Conservation (phyloP, 2,329 filamentous ascomycete species). For the Sphaerulina musiva region DNA sequence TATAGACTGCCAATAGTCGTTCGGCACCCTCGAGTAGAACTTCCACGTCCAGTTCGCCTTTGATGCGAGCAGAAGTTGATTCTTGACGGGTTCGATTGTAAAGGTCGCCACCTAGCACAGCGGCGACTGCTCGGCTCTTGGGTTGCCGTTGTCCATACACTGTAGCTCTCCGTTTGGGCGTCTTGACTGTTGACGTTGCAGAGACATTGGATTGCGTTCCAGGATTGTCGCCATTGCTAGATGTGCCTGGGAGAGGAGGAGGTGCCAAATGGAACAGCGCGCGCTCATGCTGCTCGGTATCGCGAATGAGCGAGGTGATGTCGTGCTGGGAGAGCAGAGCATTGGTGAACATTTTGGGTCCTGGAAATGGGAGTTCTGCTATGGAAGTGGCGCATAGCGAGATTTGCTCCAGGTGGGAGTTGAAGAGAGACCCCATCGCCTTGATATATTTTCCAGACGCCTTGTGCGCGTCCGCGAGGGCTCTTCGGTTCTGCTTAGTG, state of each 20-base stretch:
- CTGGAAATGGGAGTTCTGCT: conserved; percentile 58
- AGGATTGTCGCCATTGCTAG: conserved; percentile 34
- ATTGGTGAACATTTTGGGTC: conserved; percentile 92
- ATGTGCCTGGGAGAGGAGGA: conserved; percentile 47
- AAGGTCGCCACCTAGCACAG: conserved; percentile 79
- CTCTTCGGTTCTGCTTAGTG: neutral
- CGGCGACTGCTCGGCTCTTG: conserved; percentile 77
- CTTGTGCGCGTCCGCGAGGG: neutral
- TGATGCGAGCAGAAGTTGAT: conserved; percentile 43
- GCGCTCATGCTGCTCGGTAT: conserved; percentile 89
- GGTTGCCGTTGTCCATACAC: conserved; percentile 45
- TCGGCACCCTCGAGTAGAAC: conserved; percentile 78
- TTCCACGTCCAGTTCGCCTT: conserved; percentile 77
- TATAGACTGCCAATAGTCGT: conserved; percentile 83
- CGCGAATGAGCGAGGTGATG: conserved; percentile 88
- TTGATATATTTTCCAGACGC: neutral
- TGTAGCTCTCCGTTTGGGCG: conserved; percentile 42
- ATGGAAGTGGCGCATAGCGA: conserved; percentile 45
- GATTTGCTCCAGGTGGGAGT: conserved; percentile 47
- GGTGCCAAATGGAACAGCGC: conserved; percentile 89
- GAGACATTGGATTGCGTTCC: conserved; percentile 18
- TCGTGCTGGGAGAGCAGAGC: conserved; percentile 76
- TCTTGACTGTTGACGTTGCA: conserved; percentile 12
- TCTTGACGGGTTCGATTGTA: conserved; percentile 68
- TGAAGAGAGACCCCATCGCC: conserved; percentile 37